Base-by-base conservation (phyloP, 75 land plant species). In the Sequoia sempervirens region DNA sequence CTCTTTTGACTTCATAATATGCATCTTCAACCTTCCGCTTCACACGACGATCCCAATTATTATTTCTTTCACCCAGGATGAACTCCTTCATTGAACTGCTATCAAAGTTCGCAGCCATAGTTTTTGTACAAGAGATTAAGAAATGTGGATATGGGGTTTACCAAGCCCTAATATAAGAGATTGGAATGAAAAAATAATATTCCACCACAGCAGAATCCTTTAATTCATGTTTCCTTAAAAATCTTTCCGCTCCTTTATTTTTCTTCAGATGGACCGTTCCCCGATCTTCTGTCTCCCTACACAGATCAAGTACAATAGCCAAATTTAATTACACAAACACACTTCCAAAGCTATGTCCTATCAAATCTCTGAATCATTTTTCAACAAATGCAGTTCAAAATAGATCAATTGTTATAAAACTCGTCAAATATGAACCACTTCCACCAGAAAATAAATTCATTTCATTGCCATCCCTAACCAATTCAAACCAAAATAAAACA, bases 1-100 rank as follows among this genome's bases (percentile, higher is more conserved):
- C 80, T n/a, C 52, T 58, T 41, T 7, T 54, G 28, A 4, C 45
- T 81, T 81, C 82, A 70, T 70, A 12, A 10, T 52, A 32, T 38
- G 20, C 37, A 8, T 30, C 40, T 81, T 81, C 82, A 53, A 37
- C 72, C 82, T 81, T 81, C 23, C 82, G 34, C 30, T 81, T 81
- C 18, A 81, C 37, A 18, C 66, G 66, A 20, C 82, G 82, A 34
- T 73, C 18, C 82, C 82, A 81, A 61, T 53, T 18, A 52, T 37
- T 32, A 36, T 34, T 45, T 11, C 1, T 41, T n/a, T 1, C 32
- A 45, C 47, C 28, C 80, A 78, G 1, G 28, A n/a, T 11, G 50
- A 7, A 78, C 30, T 26, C 47, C 47, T 78, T 78, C 30, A 78
- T 9, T 75, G 78, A 75, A 38, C 43, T 38, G 78, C 43, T 17